Evolutionary conservation across 345 rosid species (phyloP).

Genomic region (Bruguiera gymnorhiza): DNA sequence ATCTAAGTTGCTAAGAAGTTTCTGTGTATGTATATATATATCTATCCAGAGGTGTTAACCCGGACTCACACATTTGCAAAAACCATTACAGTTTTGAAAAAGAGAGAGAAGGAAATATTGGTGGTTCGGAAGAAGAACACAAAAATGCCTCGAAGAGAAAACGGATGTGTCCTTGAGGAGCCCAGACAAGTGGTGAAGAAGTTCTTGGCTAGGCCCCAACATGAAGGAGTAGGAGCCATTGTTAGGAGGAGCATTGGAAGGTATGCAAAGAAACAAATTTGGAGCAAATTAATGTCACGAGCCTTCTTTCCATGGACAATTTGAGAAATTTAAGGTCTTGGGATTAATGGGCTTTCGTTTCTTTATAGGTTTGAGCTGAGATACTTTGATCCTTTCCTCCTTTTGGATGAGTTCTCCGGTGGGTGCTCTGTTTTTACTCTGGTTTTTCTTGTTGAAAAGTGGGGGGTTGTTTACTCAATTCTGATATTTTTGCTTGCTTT

Average conservation of each 20-base stretch:
- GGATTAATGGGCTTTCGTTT: constrained; percentile 12
- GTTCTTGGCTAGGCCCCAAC: constrained; percentile 84
- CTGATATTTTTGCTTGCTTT: not conserved
- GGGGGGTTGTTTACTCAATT: not conserved
- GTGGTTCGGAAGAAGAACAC: not conserved
- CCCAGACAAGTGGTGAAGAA: constrained; percentile 61
- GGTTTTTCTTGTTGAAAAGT: not conserved
- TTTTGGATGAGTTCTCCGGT: constrained; percentile 87
- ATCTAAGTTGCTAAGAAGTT: not conserved
- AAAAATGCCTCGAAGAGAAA: constrained; percentile 13
- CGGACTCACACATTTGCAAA: not conserved
- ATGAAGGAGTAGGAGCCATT: constrained; percentile 80
- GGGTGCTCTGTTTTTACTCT: constrained; percentile 19
- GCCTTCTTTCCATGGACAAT: not conserved
- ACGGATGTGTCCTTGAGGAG: constrained; percentile 20
- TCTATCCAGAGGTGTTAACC: not conserved
- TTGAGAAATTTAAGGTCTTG: constrained; percentile 7
- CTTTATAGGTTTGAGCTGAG: constrained; percentile 68
- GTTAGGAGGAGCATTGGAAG: constrained; percentile 96
- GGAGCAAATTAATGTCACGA: not conserved
- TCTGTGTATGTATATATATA: not conserved
- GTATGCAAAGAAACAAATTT: constrained; percentile 23
- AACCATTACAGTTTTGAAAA: too few species aligned
- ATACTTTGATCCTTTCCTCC: constrained; percentile 86
- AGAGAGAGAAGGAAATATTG: not conserved